These are phyloP conservation scores for Elaeagnus macrophylla DNA, from an alignment of 306 rosid genomes.

Conservation along the genomic window DNA sequence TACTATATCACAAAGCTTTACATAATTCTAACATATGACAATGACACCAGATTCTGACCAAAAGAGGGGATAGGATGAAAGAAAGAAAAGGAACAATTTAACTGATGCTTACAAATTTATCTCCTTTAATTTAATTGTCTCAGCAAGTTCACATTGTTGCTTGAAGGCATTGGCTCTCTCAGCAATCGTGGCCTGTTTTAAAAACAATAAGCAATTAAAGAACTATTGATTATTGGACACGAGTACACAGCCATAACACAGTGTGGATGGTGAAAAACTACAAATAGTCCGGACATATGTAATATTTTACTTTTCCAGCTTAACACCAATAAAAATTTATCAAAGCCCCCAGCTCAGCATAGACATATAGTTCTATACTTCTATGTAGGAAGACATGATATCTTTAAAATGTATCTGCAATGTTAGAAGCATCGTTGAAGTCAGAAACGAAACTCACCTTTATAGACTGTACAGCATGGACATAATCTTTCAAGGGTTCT, in stretches of 20 bases:
- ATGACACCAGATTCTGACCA: no score
- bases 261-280: no score
- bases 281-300: no score
- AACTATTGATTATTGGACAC: not conserved
- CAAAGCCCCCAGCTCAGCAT: not conserved
- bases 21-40: no score
- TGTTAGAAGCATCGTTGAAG: not conserved
- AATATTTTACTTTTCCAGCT: no score
- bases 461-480: slow-evolving; percentile 86
- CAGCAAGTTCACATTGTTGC: slow-evolving; percentile 93
- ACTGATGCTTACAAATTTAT: slow-evolving; percentile 63
- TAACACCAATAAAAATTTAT: not conserved
- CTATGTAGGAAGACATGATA: not conserved
- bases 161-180: slow-evolving; percentile 94
- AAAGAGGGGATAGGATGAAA: no score
- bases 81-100: not conserved
- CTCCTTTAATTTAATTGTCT: slow-evolving; percentile 93
- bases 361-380: not conserved
- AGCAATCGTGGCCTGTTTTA: slow-evolving; percentile 80
- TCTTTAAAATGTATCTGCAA: not conserved
- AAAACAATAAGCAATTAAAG: slow-evolving; percentile 14
- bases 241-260: no score
- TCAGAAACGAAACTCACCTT: slow-evolving; percentile 37
- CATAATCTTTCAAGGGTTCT: slow-evolving; percentile 93
- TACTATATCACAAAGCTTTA: no score